Base-by-base conservation (phyloP, 106 monocot species). In the Dendrobium huoshanense region DNA sequence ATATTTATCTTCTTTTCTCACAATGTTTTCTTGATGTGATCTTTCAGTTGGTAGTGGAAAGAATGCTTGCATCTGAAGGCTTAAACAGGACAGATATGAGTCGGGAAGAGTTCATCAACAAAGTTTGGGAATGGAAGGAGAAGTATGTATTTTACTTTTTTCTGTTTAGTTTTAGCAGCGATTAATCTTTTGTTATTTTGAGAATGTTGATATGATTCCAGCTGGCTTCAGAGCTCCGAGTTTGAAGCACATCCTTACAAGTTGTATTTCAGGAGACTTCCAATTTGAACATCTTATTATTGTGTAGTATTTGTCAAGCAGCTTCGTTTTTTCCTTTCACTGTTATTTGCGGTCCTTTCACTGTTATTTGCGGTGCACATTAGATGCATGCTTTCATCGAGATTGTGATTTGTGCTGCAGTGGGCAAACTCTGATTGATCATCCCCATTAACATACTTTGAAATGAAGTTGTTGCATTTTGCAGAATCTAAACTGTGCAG, bases 121-220 rank as follows among this genome's bases (percentile, higher is more conserved):
- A 85, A 93, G 98, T 99, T 75, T 99, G 98, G 98, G 86, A 99
- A 77, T 99, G 98, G 98, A 99, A 99, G 83, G 88, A 93, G 78
- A 93, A 95, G 98, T 98, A 85, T 88, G 90, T 83, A 22, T 59
- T 68, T 64, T 25, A 70, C 56, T 17, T 82, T 37, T 18, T 47
- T 15, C 20, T 82, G 22, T 80, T 83, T 11, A 44, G 47, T 76
- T 76, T 1, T 49, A 47, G 49, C 9, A 10, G 49, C 7, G 9
- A 49, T 49, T 47, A 44, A n/a, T 70, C 68, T 10, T 24, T 49
- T 47, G 48, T 27, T 22, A 47, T 47, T 27, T 73, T 49, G 6
- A 8, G 31, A 15, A 33, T 76, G 75, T 27, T 76, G 45, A 76
- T 18, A 72, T 11, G 3, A 33, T 15, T 37, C 7, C 11, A 59